Base-by-base conservation (phyloP, 1,284 basidiomycete genomes). In the Cutaneotrichosporon sp. region DNA sequence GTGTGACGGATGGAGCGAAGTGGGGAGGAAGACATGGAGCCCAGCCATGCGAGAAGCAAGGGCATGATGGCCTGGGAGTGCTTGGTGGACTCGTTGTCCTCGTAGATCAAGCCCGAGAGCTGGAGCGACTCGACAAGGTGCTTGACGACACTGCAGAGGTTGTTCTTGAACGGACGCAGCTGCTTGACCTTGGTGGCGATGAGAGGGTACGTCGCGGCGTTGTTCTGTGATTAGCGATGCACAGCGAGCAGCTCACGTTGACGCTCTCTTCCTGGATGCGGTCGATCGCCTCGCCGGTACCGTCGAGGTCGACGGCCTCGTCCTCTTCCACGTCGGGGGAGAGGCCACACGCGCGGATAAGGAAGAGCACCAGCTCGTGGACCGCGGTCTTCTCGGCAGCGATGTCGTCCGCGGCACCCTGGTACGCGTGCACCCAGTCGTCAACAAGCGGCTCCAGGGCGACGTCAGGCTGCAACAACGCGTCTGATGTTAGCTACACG, bases 1-100 rank as follows among this genome's bases (percentile, higher is more conserved):
- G 97, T 99, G 78, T 99, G 97, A 22, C 97, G 86, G 79, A 99
- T 95, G 61, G 92, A 91, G 54, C 97, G 90, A 43, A 98, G 87
- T 54, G 93, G 90, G 1, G 95, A 97, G 0, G 92, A 92, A 0
- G 93, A 92, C 89, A 98, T 93, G 56, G 92, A 88, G 50, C 91
- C 86, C 34, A 98, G 87, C 95, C 95, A 99, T 38, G 90, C 86
- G 72, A 92, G 87, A 22, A 97, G 81, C 0, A 91, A 90, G 20
- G 87, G 84, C 75, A 95, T 86, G 52, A 98, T 83, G 84, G 46
- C 90, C 84, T 61, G 87, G 82, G 76, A 92, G 7, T 98, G 84
- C 0, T 84, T 83, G 3, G 87, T 88, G 13, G 89, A 83, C 55
- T 92, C 89, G 14, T 92, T 86, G 8, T 83, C 78, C 27, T 81